These are phyloP conservation scores for Nigrospora osmanthi DNA, from an alignment of 2,329 filamentous ascomycete genomes.

Conservation along the genomic window DNA sequence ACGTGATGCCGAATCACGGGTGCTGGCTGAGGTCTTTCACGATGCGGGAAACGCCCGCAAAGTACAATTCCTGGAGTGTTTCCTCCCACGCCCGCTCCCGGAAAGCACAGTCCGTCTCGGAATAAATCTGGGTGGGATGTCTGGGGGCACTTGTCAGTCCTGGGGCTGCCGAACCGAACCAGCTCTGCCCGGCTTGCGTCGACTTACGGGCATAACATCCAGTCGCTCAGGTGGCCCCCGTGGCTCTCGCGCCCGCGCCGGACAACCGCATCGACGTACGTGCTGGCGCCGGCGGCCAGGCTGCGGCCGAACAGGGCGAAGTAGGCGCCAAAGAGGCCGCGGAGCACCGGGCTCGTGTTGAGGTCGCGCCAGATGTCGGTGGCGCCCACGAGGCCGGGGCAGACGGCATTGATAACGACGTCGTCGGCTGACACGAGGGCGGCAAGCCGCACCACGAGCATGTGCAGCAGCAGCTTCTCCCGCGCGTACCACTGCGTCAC, in stretches of 20 bases:
- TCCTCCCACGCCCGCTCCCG: too few species aligned
- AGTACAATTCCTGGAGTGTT: too few species aligned
- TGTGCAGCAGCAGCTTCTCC: slow-evolving; percentile 1
- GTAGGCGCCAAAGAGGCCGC: background rate
- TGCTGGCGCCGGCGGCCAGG: background rate
- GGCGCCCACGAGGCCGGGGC: background rate
- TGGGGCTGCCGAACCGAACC: too few species aligned
- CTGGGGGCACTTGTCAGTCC: too few species aligned
- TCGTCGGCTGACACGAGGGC: background rate
- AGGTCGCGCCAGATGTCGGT: background rate
- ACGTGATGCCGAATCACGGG: too few species aligned
- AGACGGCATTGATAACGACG: background rate
- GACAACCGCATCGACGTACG: background rate
- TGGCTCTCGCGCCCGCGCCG: background rate
- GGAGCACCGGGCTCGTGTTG: background rate
- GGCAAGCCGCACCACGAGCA: background rate
- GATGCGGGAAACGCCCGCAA: too few species aligned
- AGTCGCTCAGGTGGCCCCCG: background rate
- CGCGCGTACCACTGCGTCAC: background rate
- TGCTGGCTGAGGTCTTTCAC: too few species aligned
- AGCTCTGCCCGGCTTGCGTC: too few species aligned
- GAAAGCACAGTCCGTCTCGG: too few species aligned
- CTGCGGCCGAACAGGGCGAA: background rate
- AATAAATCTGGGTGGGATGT: too few species aligned
- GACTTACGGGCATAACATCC: background rate